phyloP scores from a whole-genome alignment of 441 rosid genomes.

The Dalechampia spathulata region DNA sequence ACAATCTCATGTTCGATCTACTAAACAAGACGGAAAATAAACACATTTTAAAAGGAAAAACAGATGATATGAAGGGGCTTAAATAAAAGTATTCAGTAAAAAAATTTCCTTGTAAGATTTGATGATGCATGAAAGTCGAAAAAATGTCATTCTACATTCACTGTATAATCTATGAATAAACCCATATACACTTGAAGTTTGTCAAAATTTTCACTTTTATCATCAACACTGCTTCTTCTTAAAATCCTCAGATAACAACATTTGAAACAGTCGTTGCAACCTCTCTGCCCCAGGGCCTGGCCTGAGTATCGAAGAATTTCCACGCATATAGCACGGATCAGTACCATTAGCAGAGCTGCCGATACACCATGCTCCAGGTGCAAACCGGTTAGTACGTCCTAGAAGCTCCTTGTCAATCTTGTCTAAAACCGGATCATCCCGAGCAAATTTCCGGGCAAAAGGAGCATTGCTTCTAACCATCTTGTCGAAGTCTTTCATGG shows the following conservation, averaged over 20 bases:
- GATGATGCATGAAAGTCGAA: slow-evolving; percentile 5
- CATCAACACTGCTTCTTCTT: slow-evolving; percentile 55
- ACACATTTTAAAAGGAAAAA: too few relatives aligned
- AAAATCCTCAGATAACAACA: slow-evolving; percentile 52
- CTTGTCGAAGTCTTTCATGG: slow-evolving; percentile 60
- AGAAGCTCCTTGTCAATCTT: slow-evolving; percentile 80
- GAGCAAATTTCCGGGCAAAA: slow-evolving; percentile 79
- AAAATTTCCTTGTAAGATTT: background rate
- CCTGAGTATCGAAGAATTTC: slow-evolving; percentile 51
- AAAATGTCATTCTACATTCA: slow-evolving; percentile 11
- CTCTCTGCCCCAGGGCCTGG: slow-evolving; percentile 82
- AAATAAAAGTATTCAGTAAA: background rate
- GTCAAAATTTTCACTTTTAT: slow-evolving; percentile 18
- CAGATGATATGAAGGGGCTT: background rate
- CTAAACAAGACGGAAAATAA: too few relatives aligned
- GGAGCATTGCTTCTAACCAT: slow-evolving; percentile 83
- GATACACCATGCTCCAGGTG: slow-evolving; percentile 87
- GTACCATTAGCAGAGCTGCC: slow-evolving; percentile 55
- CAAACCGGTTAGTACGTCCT: slow-evolving; percentile 52
- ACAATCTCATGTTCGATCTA: too few relatives aligned
- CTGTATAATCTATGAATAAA: slow-evolving; percentile 26
- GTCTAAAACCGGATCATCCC: slow-evolving; percentile 67
- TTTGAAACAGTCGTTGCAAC: slow-evolving; percentile 50
- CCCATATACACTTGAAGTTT: slow-evolving; percentile 29
- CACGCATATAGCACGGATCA: slow-evolving; percentile 62